Base-by-base conservation (phyloP, 2,329 filamentous ascomycete species). In the Nothophoma quercina region DNA sequence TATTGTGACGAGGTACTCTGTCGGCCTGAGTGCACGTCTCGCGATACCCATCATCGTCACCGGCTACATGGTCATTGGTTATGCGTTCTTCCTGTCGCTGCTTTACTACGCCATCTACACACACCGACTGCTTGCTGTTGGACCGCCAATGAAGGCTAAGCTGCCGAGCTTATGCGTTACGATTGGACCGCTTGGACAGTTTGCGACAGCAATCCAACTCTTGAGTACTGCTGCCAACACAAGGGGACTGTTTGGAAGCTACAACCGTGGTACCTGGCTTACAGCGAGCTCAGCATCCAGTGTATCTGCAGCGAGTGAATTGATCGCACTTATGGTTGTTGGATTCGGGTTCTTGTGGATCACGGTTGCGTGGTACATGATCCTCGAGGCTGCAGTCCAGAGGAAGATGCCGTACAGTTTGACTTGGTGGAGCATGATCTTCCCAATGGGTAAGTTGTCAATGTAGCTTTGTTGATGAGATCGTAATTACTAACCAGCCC, bases 351-450 rank as follows among this genome's bases (percentile, higher is more conserved):
- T 60, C 18, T 29, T 63, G 36, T 59, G 56, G 53, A 55, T 63
- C 5, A 52, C 51, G 4, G 38, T 60, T 10, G 36, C 51, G 7
- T 59, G 58, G 60, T 63, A 59, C n/a, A 38, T 57, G 22, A 42
- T 60, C 8, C 9, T 59, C 4, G 60, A 63, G 32, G 44, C 43
- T 21, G 21, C 51, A 3, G 34, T 59, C 7, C 51, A 59, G 39
- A 56, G 41, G 12, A 46, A 51, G 25, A 26, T 63, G 19, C 51
- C 60, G 2, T 60, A 53, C n/a, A 57, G 42, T 16, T 29, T 63
- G 41, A 51, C 58, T n/a, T 61, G 56, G 58, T 59, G 56, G 55
- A 59, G 51, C 13, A 38, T 60, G 50, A 60, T 61, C 7, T 66
- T 58, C 34, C 62, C 62, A 15, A 63, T 58, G 54, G 51, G 51